Percentiles rank a stretch among this genome's conserved stretches.
Conservation (phyloP, 2,329 filamentous ascomycete genomes). For the Trichoderma polysporum region DNA sequence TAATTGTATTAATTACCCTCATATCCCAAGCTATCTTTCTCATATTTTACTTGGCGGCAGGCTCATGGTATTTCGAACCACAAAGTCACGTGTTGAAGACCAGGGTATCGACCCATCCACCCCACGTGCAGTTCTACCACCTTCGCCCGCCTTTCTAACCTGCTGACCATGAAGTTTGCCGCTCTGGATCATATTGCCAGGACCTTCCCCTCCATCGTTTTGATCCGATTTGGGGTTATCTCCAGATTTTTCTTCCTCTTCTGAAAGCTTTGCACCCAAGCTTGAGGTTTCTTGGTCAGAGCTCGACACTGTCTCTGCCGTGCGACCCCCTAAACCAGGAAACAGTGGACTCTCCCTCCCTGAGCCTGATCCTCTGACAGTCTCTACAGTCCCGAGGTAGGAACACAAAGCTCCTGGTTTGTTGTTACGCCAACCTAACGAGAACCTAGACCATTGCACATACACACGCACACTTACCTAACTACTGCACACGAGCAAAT, state of each 20-base stretch:
- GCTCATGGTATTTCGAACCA: neutral
- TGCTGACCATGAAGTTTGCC: slow-evolving; percentile 18
- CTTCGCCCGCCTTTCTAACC: slow-evolving; percentile 20
- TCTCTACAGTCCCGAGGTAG: slow-evolving; percentile 1
- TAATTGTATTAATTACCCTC: too few relatives aligned
- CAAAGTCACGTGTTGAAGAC: slow-evolving; percentile 18
- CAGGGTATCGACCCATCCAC: slow-evolving; percentile 17
- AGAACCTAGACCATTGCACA: neutral
- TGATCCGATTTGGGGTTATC: neutral
- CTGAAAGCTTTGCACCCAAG: neutral
- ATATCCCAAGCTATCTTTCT: neutral
- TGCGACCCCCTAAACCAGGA: slow-evolving; percentile 6
- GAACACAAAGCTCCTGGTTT: slow-evolving; percentile 15
- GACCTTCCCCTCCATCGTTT: slow-evolving; percentile 7
- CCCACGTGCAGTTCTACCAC: slow-evolving; percentile 21
- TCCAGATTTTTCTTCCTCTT: neutral
- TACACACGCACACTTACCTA: neutral
- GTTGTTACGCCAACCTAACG: slow-evolving; percentile 7
- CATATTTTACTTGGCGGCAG: neutral
- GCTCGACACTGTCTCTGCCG: neutral
- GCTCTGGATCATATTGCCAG: slow-evolving; percentile 7
- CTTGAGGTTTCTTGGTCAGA: neutral
- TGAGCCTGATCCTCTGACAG: neutral
- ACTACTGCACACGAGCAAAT: neutral
- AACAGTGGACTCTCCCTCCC: slow-evolving; percentile 1